Conservation (phyloP, 148 eudicot genomes). For the Rhododendron mucronatum region DNA sequence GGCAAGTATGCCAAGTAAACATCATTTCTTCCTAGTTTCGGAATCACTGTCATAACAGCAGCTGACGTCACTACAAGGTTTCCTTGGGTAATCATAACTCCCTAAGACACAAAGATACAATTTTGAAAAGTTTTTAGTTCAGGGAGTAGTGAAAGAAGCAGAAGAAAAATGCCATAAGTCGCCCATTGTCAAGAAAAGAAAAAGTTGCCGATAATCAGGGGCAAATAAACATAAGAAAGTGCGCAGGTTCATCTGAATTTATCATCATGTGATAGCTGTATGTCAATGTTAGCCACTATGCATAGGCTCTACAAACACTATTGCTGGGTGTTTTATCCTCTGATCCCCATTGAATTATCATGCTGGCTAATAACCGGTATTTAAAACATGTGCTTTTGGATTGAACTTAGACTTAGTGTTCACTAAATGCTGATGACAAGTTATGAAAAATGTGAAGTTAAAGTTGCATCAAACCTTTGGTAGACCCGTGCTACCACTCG, state of each 20-base stretch:
- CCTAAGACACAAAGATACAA: slow-evolving; percentile 34
- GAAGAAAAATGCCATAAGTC: not conserved
- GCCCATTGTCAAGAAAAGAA: not conserved
- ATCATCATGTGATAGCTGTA: not conserved
- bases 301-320: not conserved
- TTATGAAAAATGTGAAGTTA: not conserved
- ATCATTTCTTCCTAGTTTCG: slow-evolving; percentile 66
- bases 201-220: not conserved
- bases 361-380: not conserved
- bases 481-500: slow-evolving; percentile 97
- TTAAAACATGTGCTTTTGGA: not conserved
- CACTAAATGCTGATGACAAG: not conserved
- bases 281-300: not conserved
- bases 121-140: not conserved
- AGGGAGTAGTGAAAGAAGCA: not conserved
- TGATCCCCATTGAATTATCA: not conserved
- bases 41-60: slow-evolving; percentile 82
- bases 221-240: not conserved
- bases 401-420: not conserved
- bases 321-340: not conserved
- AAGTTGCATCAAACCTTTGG: slow-evolving; percentile 51
- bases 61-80: slow-evolving; percentile 90
- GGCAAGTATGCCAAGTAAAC: slow-evolving; percentile 86
- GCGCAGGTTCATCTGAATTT: not conserved
- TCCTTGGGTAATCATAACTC: slow-evolving; percentile 95